Evolutionary conservation across 2,329 filamentous ascomycete species (phyloP), one percentile per base, ranked within the genome.

Genomic region (Chaetomium sp.): DNA sequence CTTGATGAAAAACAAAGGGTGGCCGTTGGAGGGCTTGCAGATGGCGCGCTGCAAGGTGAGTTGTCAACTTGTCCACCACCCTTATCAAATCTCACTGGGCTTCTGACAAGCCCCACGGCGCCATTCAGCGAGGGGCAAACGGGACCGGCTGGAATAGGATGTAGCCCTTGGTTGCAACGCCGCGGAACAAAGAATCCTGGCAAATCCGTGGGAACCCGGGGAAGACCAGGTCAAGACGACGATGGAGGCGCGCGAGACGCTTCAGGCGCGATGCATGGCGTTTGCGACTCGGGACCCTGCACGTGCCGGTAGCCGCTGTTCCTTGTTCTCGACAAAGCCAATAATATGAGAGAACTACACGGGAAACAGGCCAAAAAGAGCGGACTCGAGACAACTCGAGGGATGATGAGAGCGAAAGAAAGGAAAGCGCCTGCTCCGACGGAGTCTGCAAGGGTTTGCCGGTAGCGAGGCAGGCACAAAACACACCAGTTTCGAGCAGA

Each of bases 21-120:
- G 63, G 65, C 65, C 64, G 68, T 68, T 62, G 66, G 65, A 65
- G 63, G 56, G 19, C 49, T 55, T 68, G 66, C 68, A 68, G 68
- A 65, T 64, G 62, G 64, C 60, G 61, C 62, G 60, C 67, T 71
- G 70, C 70, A 70, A 66, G 69, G 66, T 71, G 69, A 71, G 70
- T 71, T 71, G 70, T 71, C 68, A 68, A 68, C 65, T 71, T 71
- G 70, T 71, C 68, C 68, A 68, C 64, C 62, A 59, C 65, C 62
- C 57, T 62, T 64, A 59, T 63, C 65, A 64, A 27, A 27, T 27
- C 59, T 64, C 63, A 54, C 51, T 55, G 50, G 38, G 56, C 55
- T 55, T 55, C 60, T 61, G 54, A 52, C 58, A 42, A 43, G 55
- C 57, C 55, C 52, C 57, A 59, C 59, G 58, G 56, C 53, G 57